Percentiles rank a stretch among this genome's conserved stretches.
phyloP scores from a whole-genome alignment of 441 rosid species.

The Erysimum cheiri region DNA sequence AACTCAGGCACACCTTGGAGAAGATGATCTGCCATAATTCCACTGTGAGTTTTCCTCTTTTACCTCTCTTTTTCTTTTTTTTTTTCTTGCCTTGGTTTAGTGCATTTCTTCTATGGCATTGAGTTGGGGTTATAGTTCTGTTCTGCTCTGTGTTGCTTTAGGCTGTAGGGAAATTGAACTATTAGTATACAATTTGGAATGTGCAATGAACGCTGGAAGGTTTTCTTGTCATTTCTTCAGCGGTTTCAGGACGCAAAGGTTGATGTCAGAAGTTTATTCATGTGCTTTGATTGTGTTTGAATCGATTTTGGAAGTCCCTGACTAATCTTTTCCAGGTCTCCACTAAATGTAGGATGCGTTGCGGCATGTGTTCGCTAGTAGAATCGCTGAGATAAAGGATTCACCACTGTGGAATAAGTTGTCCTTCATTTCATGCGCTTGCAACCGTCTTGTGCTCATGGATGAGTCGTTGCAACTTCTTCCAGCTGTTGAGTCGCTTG shows the following conservation, averaged over 20 bases:
- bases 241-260: constrained; percentile 36
- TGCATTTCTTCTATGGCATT: constrained; percentile 32
- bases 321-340: constrained; percentile 33
- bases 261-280: constrained; percentile 29
- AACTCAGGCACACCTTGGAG: constrained; percentile 88
- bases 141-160: constrained; percentile 33
- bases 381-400: constrained; percentile 87
- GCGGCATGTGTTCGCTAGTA: constrained; percentile 92
- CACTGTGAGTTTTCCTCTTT: constrained; percentile 62
- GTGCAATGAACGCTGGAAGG: constrained; percentile 28
- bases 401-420: constrained; percentile 87
- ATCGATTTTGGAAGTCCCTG: constrained; percentile 21
- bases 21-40: constrained; percentile 94
- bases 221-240: constrained; percentile 38
- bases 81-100: constrained; percentile 13
- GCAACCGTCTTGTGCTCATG: constrained; percentile 89
- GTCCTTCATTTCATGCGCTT: constrained; percentile 85
- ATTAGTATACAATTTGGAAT: constrained; percentile 39
- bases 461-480: constrained; percentile 98
- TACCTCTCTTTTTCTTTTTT: not conserved
- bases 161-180: constrained; percentile 37
- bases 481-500: constrained; percentile 94
- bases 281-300: constrained; percentile 17
- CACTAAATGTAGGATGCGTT: constrained; percentile 74
- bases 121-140: constrained; percentile 36